Conservation (phyloP, 2,329 filamentous ascomycete genomes). For the Aspergillus nomiae region DNA sequence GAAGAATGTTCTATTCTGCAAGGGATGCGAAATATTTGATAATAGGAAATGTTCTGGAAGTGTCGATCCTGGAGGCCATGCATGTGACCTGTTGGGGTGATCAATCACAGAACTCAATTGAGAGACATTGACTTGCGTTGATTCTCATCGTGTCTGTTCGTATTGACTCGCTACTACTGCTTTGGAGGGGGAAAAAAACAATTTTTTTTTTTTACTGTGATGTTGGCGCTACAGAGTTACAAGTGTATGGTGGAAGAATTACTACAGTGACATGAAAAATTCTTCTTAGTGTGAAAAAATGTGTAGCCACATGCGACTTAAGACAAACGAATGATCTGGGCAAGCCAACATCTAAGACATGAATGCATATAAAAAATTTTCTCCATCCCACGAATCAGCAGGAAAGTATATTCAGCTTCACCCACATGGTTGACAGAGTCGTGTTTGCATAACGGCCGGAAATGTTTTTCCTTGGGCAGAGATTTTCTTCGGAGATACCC, state of each 20-base stretch:
- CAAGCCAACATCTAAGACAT: background rate
- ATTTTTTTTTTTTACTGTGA: background rate
- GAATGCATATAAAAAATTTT: background rate
- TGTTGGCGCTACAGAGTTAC: background rate
- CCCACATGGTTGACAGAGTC: slow-evolving; percentile 1
- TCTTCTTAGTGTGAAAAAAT: background rate
- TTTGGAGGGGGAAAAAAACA: background rate
- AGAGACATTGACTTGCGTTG: background rate
- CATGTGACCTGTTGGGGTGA: background rate
- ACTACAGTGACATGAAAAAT: background rate
- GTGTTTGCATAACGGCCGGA: background rate
- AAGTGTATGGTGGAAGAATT: background rate
- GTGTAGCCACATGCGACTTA: background rate
- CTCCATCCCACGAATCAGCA: background rate
- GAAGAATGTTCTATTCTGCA: background rate
- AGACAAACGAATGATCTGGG: background rate
- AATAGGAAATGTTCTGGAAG: slow-evolving; percentile 1
- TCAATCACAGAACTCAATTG: background rate
- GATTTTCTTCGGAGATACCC: background rate
- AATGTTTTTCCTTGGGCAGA: background rate
- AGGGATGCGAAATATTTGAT: slow-evolving; percentile 1
- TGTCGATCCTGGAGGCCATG: background rate
- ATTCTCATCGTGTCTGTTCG: background rate
- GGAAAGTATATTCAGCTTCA: background rate
- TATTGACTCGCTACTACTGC: too few relatives aligned